Evolutionary conservation across 352 stramenopile genomes (phyloP), one percentile per base, ranked within the genome.

Genomic region (Phytophthora tubulina): DNA sequence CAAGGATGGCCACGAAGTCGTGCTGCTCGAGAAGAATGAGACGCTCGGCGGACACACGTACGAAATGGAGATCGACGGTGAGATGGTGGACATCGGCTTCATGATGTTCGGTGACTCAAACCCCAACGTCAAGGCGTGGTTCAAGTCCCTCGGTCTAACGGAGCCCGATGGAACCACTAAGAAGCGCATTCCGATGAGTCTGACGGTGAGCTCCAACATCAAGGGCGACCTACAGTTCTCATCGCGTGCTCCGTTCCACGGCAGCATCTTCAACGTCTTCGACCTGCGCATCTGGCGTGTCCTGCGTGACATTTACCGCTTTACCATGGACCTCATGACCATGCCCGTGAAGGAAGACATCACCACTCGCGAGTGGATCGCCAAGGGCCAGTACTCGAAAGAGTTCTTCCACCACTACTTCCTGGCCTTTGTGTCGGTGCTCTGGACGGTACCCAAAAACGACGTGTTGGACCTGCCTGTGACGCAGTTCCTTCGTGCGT

Each of bases 41-140:
- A 85, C 77, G 63, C 67, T 96, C 17, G 89, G 89, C 39, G 89
- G 89, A 50, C 89, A 96, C 81, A 91, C 89, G 70, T 95, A 92
- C 73, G 83, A 91, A 63, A 93, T 95, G 83, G 87, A 96, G 69
- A 93, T 95, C 76, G 89, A 96, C 77, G 75, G 79, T 63, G 87
- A 96, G 71, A 81, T 85, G 56, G 89, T 96, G 14, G 89, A 96
- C 71, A 85, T 96, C 42, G 89, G 89, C 70, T 96, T 95, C 76
- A 96, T 96, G 89, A 96, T 96, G 89, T 96, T 93, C 55, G 89
- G 89, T 30, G 89, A 96, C 72, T 96, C 89, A 72, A 96, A 96
- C 80, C 89, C 89, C 52, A 96, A 96, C 81, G 94, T 96, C 68
- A 96, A 96, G 78, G 84, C 88, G 56, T 96, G 89, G 89, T 96